Evolutionary conservation across 2,329 filamentous ascomycete genomes (phyloP), one percentile per base, ranked within the genome.

Genomic region (Pseudocercospora eumusae): DNA sequence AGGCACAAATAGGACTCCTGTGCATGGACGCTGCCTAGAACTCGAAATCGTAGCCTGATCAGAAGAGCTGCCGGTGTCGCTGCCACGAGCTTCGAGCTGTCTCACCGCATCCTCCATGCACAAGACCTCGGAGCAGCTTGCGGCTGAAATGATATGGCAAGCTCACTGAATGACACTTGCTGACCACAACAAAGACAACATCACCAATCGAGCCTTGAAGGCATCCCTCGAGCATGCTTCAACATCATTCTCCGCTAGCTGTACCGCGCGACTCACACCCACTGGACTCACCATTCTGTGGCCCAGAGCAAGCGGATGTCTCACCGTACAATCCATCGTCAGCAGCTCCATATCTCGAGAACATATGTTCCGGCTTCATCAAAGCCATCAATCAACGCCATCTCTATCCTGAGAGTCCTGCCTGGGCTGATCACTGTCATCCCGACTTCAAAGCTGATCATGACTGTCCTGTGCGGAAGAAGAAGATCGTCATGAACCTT

Each of bases 391-490:
- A 54, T 18, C n/a, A 28, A 20, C 21, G 31, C 13, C 25, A 54
- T 23, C 25, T 54, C 15, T 36, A 28, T 25, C 50, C 50, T 9
- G n/a, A 18, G 13, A 27, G 25, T 33, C 23, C 21, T 10, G 25
- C 20, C 50, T 54, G 31, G 25, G 25, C 50, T 18, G 50, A 20
- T 13, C 23, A 28, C n/a, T 45, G 42, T 21, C 7, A 21, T 33
- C 23, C 49, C 4, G 11, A 53, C 25, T 53, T 53, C 49, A 31
- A 20, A 27, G 49, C 49, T 21, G 49, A 53, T 20, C 49, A 53
- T 20, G 49, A 53, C 49, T 53, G 49, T 10, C 49, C 49, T 11
- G n/a, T 53, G 8, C 49, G 28, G 23, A 53, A 53, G 28, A 27
- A 20, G 25, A 53, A 27, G 4, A 15, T 53, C 10, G 18, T 33